Evolutionary conservation across 371 early-diverging fungal genomes (phyloP), one percentile per base, ranked within the genome.

Genomic region (Entomophthora muscae): DNA sequence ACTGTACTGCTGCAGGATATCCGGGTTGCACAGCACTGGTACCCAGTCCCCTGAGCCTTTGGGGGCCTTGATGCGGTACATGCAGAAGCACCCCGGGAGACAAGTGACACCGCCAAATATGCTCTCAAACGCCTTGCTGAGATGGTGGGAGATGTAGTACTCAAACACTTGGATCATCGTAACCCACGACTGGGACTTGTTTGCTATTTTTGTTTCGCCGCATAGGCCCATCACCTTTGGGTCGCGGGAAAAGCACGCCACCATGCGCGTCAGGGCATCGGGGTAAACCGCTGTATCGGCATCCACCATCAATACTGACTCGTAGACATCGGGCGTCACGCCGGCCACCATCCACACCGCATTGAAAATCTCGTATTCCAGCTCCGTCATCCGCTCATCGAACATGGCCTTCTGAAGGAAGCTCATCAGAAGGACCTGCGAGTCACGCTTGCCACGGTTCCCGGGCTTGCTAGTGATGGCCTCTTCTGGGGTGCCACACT

Each of bases 31-130:
- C 64, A 94, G 68, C 56, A 79, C 87, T 62, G 79, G 83, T 1
- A 79, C 85, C 73, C 84, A 76, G 52, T 82, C 67, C 24, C 63
- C 67, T 22, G 73, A 73, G 29, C 69, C 63, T 66, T 85, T 82
- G 65, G 82, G 84, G 0, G 84, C 75, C 68, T 87, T 86, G 64
- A 93, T 83, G 55, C 90, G 78, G 71, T 88, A 93, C 88, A 90
- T 88, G 70, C 84, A 88, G 76, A 93, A 90, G 69, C 93, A 98
- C 26, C 98, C 98, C 2, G 98, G 98, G 54, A 98, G 75, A n/a
- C n/a, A n/a, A n/a, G n/a, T n/a, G n/a, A n/a, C n/a, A n/a, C n/a
- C n/a, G n/a, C n/a, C n/a, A n/a, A 95, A 98, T 21, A 93, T 78
- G 30, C 86, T 84, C 72, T 98, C 98, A 71, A 95, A 98, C 0